phyloP scores from a whole-genome alignment of 1,284 basidiomycete species.

The Bondarzewia mesenterica region DNA sequence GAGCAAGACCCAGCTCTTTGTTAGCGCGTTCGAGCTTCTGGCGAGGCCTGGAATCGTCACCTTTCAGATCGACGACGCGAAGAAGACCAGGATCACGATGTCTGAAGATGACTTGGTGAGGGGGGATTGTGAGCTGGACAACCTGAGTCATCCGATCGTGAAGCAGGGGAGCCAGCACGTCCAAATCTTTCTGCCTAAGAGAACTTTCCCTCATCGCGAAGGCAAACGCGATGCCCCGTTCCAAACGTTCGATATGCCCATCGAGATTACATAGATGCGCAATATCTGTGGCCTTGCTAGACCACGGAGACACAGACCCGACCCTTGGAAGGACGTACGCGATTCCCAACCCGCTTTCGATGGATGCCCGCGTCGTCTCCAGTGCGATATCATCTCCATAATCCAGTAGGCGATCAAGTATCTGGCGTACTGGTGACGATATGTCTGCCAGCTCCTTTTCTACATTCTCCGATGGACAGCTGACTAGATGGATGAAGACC shows the following conservation, averaged over 20 bases:
- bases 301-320: slow-evolving; percentile 89
- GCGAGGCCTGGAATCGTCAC: slow-evolving; percentile 30
- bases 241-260: slow-evolving; percentile 67
- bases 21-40: slow-evolving; percentile 74
- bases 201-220: slow-evolving; percentile 40
- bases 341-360: slow-evolving; percentile 36
- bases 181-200: slow-evolving; percentile 36
- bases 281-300: slow-evolving; percentile 96
- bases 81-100: slow-evolving; percentile 65
- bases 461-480: slow-evolving; percentile 41
- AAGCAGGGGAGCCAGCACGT: slow-evolving; percentile 56
- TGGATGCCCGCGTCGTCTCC: slow-evolving; percentile 32
- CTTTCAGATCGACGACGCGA: slow-evolving; percentile 56
- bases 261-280: slow-evolving; percentile 80
- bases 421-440: slow-evolving; percentile 38
- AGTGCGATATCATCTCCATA: slow-evolving; percentile 80
- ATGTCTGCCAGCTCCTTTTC: slow-evolving; percentile 41
- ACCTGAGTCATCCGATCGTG: slow-evolving; percentile 97
- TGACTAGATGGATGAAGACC: slow-evolving; percentile 83
- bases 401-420: slow-evolving; percentile 71
- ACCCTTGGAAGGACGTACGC: slow-evolving; percentile 75
- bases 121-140: slow-evolving; percentile 52
- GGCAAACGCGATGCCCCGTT: slow-evolving; percentile 76
- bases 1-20: slow-evolving; percentile 81
- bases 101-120: slow-evolving; percentile 61